Conservation (phyloP, 2,329 filamentous ascomycete genomes). For the Westerdykella ornata region DNA sequence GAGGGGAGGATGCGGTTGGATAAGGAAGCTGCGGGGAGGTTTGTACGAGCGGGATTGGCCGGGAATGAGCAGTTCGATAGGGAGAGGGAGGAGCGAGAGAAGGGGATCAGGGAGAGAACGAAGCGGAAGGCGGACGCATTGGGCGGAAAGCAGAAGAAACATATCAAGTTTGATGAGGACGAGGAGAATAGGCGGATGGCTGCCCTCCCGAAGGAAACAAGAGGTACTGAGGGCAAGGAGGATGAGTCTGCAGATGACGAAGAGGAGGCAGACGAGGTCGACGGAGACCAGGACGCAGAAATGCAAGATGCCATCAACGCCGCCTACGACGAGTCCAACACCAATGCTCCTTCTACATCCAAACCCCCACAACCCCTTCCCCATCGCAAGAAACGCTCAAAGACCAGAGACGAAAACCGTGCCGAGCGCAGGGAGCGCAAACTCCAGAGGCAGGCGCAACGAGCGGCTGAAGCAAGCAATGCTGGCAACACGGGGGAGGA, state of each 20-base stretch:
- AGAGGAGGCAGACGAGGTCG: conserved; percentile 9
- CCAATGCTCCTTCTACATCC: too few species aligned
- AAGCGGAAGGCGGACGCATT: conserved; percentile 17
- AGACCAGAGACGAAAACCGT: too few species aligned
- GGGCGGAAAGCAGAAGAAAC: conserved; percentile 1
- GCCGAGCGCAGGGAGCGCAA: too few species aligned
- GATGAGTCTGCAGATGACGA: conserved; percentile 1
- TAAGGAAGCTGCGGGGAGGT: conserved; percentile 69
- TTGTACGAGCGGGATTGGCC: conserved; percentile 72
- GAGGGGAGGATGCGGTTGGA: conserved; percentile 54
- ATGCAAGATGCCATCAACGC: conserved; percentile 9
- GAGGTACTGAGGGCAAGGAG: conserved; percentile 8
- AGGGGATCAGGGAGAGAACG: conserved; percentile 29
- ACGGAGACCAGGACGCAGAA: conserved; percentile 12
- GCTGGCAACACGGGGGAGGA: neutral
- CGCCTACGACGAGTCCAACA: neutral
- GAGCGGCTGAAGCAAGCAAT: neutral
- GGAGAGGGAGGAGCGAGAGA: conserved; percentile 33
- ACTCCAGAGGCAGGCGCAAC: too few species aligned
- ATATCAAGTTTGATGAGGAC: conserved; percentile 26
- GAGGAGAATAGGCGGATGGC: conserved; percentile 15
- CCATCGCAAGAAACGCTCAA: too few species aligned
- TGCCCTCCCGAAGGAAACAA: conserved; percentile 20
- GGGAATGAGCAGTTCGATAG: conserved; percentile 43
- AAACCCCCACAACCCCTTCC: neutral